phyloP scores from a whole-genome alignment of 2,329 filamentous ascomycete species.

The Trichophyton mentagrophytes region DNA sequence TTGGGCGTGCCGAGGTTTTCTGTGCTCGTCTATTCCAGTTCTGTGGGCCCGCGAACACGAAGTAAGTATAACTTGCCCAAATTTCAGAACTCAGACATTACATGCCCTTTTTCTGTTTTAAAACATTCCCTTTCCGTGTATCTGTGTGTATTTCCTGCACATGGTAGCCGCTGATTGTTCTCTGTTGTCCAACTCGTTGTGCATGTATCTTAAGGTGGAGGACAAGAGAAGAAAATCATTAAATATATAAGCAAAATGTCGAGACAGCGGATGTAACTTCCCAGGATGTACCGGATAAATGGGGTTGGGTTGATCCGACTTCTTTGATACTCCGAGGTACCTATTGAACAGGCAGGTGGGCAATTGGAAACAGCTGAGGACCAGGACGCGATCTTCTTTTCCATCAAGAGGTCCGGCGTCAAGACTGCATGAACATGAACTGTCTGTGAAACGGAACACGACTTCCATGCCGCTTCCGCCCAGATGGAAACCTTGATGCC shows the following conservation, averaged over 20 bases:
- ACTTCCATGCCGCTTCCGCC: background rate
- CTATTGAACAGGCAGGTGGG: background rate
- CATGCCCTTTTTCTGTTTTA: background rate
- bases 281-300: background rate
- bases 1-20: background rate
- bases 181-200: background rate
- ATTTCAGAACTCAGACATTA: background rate
- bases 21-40: background rate
- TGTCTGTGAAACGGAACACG: background rate
- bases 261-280: background rate
- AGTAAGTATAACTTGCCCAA: background rate
- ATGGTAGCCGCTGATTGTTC: background rate
- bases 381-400: background rate
- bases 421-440: background rate
- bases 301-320: background rate
- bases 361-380: no score
- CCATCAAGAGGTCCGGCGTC: background rate
- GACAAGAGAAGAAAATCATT: no score
- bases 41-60: background rate
- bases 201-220: background rate
- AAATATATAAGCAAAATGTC: background rate
- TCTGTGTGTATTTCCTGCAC: background rate
- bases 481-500: background rate
- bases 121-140: background rate
- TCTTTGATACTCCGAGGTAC: no score